Evolutionary conservation across 2,329 filamentous ascomycete genomes (phyloP), one percentile per base, ranked within the genome.

Genomic region (Claviceps cyperi): DNA sequence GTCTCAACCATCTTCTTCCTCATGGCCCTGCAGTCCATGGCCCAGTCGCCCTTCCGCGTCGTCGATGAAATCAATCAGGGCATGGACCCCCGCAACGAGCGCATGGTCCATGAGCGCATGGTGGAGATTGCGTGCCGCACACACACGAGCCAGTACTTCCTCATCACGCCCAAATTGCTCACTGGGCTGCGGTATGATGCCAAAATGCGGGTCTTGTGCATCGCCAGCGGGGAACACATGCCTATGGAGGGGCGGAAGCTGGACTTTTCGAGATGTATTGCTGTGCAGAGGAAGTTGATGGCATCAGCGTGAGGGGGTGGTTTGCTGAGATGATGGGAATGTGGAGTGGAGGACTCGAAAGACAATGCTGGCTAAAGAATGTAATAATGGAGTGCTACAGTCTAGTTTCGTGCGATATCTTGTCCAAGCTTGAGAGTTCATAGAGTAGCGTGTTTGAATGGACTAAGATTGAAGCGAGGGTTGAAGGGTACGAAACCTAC

Each of bases 41-140:
- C 92, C 15, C 85, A 89, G 60, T 89, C 90, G 3, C 92, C 92
- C 1, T 98, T 98, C 77, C 88, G 92, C 48, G 91, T 98, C 47
- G 92, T 98, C 52, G 92, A 98, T 67, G 92, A 98, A 70, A 98
- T 98, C 74, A 98, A 98, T 63, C 92, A 98, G 69, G 92, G 92
- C 57, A 98, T 98, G 92, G 92, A 98, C 65, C 92, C 91, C 43
- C 83, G 92, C 60, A 98, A 98, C 67, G 92, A 98, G 69, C 86
- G 92, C 58, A 94, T 96, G 80, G 90, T 98, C 15, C 92, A 98
- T 69, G 88, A 91, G 63, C 86, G 92, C 55, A 94, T 98, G 85
- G 92, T 98, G 8, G 89, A 96, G 61, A 96, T 98, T 62, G 92
- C 92, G 43, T 97, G 92, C 66, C 78, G 80, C 56, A 83, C 89